Conservation (phyloP, 2,329 filamentous ascomycete species). For the Ascochyta rabiei region DNA sequence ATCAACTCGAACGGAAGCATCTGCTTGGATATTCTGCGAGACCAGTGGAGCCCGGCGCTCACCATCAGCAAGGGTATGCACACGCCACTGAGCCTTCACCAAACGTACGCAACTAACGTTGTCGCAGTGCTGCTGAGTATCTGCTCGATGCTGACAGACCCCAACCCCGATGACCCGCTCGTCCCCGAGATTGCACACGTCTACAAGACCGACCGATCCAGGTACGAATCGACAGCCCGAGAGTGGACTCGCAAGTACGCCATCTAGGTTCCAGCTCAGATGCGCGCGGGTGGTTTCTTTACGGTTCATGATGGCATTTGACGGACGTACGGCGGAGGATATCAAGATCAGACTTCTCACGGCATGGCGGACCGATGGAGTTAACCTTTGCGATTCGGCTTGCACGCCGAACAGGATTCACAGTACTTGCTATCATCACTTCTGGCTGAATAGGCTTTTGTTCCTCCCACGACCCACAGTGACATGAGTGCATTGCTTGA, state of each 20-base stretch:
- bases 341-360: slow-evolving; percentile 32
- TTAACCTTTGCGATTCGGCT: slow-evolving; percentile 36
- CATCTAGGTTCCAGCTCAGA: slow-evolving; percentile 63
- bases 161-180: slow-evolving; percentile 97
- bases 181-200: slow-evolving; percentile 99
- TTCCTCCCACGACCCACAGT: slow-evolving; percentile 13
- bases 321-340: slow-evolving; percentile 25
- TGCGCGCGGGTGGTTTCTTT: slow-evolving; percentile 29
- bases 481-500: background rate
- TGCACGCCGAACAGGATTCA: slow-evolving; percentile 40
- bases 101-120: slow-evolving; percentile 26
- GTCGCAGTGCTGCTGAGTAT: slow-evolving; percentile 88
- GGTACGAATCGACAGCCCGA: slow-evolving; percentile 94
- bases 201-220: slow-evolving; percentile 97
- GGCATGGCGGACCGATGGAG: slow-evolving; percentile 39
- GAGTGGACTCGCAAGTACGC: slow-evolving; percentile 99
- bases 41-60: slow-evolving; percentile 98
- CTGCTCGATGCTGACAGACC: slow-evolving; percentile 99
- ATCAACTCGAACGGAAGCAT: slow-evolving; percentile 99
- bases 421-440: slow-evolving; percentile 42
- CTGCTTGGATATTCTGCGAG: slow-evolving; percentile 95
- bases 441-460: slow-evolving; percentile 34
- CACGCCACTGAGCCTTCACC: background rate
- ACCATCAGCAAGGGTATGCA: slow-evolving; percentile 94
- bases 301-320: slow-evolving; percentile 33